Base-by-base conservation (phyloP, 2,329 filamentous ascomycete species). In the Ascochyta pisi region DNA sequence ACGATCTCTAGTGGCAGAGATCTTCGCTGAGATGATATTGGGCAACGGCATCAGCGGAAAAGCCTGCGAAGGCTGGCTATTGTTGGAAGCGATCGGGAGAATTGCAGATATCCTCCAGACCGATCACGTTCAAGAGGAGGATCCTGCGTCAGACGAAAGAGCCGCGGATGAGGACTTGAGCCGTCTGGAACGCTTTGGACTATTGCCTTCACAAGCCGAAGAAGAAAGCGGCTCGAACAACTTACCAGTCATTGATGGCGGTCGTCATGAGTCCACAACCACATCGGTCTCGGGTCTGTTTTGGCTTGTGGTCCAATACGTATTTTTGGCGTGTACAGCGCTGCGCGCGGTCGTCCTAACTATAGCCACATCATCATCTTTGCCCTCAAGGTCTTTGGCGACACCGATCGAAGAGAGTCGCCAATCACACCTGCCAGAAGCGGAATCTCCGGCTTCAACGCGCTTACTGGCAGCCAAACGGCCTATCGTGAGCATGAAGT, bases 1-100 rank as follows among this genome's bases (percentile, higher is more conserved):
- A 67, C 89, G 90, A 53, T 84, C 91, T 33, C 81, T 99, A 59
- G 89, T 97, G 60, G 87, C 88, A 50, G 92, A 97, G 76, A 90
- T 98, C 62, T 83, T 98, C 59, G 91, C 92, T 6, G 92, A 97
- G 76, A 87, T 96, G 73, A 91, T 98, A 60, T 82, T 99, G 62
- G 91, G 91, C 60, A 92, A 91, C 65, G 84, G 89, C 54, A 82
- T 97, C 66, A 87, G 88, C 67, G 90, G 89, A 68, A 96, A 89
- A 73, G 83, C 90, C 37, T 92, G 90, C 64, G 89, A 98, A 77
- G 90, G 91, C 23, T 96, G 91, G 91, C 84, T 97, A 69, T 77
- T 98, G 63, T 96, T 89, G 86, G 92, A 96, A 73, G 84, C 86
- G 54, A 84, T 96, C 58, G 89, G 88, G 64, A 96, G 94, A 71